Base-by-base conservation (phyloP, 177 flowering plant species). In the Telopea speciosissima region DNA sequence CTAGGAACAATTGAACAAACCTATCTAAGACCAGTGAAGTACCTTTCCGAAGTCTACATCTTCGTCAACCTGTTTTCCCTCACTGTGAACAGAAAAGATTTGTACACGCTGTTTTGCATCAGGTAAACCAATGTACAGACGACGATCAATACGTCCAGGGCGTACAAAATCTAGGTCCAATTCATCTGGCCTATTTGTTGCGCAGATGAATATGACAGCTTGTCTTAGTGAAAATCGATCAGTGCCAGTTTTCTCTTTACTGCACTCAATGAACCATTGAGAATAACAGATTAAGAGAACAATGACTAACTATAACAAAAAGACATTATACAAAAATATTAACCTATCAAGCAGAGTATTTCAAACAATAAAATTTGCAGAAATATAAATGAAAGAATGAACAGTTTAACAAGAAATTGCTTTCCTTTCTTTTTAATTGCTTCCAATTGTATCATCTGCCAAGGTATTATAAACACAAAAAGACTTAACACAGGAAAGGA, bases 171-270 rank as follows among this genome's bases (percentile, higher is more conserved):
- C 97, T 31, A 78, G 75, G 80, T 95, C 97, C 72, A 95, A 74
- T 81, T 90, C 97, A 86, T 91, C 96, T 56, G 97, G 97, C 78
- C 97, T 83, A 85, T 95, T 95, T 60, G 99, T 95, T 62, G 99
- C 99, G 79, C 99, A 95, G 68, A 95, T 80, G 83, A 95, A 95
- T 72, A 95, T 92, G 65, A 95, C 93, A 78, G 99, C 91, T 86
- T 95, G 99, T 75, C 87, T 79, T 16, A 89, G 81, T 54, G 99
- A 92, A 79, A 82, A 90, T 67, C 97, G 85, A 77, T 95, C 99
- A 63, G 91, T 80, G 14, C 99, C 99, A 59, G 83, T 92, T 81
- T 77, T 90, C 70, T 89, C 97, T 81, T 88, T 91, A 73, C 99
- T 81, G 77, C 22, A 75, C 28, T 66, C 19, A 11, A 24, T 13